A percentile compares a stretch with the other conserved stretches of the same genome.
Conservation (phyloP, 371 early-diverging fungal species). For the Mortierella sp. region DNA sequence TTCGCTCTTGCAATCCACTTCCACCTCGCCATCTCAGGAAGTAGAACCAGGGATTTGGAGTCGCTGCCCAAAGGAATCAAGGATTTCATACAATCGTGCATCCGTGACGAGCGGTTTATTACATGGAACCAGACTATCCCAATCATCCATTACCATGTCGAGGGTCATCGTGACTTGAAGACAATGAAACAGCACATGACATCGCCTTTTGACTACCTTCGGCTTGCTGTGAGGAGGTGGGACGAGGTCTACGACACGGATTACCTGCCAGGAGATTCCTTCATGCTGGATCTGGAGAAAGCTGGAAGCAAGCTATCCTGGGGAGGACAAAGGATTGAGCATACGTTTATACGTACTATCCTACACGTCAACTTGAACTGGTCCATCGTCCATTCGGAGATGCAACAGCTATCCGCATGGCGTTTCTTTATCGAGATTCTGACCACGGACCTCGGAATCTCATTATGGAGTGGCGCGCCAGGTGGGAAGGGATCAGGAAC, state of each 20-base stretch:
- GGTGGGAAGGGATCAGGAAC: conserved; percentile 14
- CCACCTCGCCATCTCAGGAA: conserved; percentile 16
- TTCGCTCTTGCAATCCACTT: conserved; percentile 42
- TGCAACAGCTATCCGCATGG: conserved; percentile 46
- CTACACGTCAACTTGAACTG: conserved; percentile 48
- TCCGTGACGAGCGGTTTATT: conserved; percentile 18
- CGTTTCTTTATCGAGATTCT: conserved; percentile 48
- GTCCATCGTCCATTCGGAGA: conserved; percentile 51
- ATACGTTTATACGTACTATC: conserved; percentile 22
- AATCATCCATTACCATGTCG: conserved; percentile 34
- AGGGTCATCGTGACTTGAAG: conserved; percentile 31
- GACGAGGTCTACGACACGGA: conserved; percentile 43
- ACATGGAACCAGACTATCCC: conserved; percentile 48
- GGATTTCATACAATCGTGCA: conserved; percentile 18
- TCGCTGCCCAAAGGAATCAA: conserved; percentile 37
- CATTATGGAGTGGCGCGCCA: conserved; percentile 30
- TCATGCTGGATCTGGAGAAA: conserved; percentile 36
- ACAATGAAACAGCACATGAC: conserved; percentile 8
- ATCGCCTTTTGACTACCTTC: conserved; percentile 35
- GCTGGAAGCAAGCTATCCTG: conserved; percentile 35
- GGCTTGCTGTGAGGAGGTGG: conserved; percentile 43
- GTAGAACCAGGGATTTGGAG: conserved; percentile 10
- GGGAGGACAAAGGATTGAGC: conserved; percentile 23
- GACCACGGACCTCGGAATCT: conserved; percentile 23
- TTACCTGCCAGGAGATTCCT: conserved; percentile 43